Percentiles rank a stretch among this genome's conserved stretches.
These are phyloP conservation scores for Sporothrix pseudoabietina DNA, from an alignment of 2,329 filamentous ascomycete species.

Conservation along the genomic window DNA sequence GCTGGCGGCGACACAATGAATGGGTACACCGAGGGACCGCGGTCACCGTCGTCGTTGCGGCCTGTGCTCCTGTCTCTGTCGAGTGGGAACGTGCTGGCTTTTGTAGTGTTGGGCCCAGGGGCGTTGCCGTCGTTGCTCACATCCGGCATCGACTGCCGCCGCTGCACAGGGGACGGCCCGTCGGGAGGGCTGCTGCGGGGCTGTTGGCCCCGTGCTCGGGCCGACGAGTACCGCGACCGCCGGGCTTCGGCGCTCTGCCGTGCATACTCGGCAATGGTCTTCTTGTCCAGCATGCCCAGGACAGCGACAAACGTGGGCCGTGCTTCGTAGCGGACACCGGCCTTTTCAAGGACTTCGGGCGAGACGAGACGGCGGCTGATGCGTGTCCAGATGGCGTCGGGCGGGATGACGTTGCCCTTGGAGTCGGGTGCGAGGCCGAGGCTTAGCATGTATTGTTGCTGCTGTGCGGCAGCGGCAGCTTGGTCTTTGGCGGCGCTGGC, in stretches of 20 bases:
- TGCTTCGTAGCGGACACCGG: slow-evolving; percentile 62
- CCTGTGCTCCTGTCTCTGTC: slow-evolving; percentile 15
- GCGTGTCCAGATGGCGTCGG: slow-evolving; percentile 62
- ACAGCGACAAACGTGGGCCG: slow-evolving; percentile 63
- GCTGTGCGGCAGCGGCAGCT: too few relatives aligned
- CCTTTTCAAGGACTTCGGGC: slow-evolving; percentile 58
- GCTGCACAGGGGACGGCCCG: background rate
- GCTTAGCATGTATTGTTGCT: slow-evolving; percentile 34
- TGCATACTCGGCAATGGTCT: slow-evolving; percentile 57
- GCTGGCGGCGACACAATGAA: slow-evolving; percentile 44
- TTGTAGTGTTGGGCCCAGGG: background rate
- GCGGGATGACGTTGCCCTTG: slow-evolving; percentile 58
- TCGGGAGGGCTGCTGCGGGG: background rate
- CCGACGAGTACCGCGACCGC: slow-evolving; percentile 29
- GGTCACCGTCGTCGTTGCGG: slow-evolving; percentile 28
- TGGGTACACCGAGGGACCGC: slow-evolving; percentile 41
- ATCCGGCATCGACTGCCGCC: slow-evolving; percentile 17
- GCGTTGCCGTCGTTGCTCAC: background rate
- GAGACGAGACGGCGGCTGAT: slow-evolving; percentile 59
- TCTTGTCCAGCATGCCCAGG: slow-evolving; percentile 56
- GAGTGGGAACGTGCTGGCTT: slow-evolving; percentile 28
- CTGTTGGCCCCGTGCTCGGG: background rate
- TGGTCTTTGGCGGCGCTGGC: slow-evolving; percentile 33
- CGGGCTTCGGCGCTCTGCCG: slow-evolving; percentile 53
- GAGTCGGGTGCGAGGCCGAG: slow-evolving; percentile 52